Evolutionary conservation across 2,329 filamentous ascomycete genomes (phyloP), one percentile per base, ranked within the genome.

Genomic region (Scedosporium apiospermum): DNA sequence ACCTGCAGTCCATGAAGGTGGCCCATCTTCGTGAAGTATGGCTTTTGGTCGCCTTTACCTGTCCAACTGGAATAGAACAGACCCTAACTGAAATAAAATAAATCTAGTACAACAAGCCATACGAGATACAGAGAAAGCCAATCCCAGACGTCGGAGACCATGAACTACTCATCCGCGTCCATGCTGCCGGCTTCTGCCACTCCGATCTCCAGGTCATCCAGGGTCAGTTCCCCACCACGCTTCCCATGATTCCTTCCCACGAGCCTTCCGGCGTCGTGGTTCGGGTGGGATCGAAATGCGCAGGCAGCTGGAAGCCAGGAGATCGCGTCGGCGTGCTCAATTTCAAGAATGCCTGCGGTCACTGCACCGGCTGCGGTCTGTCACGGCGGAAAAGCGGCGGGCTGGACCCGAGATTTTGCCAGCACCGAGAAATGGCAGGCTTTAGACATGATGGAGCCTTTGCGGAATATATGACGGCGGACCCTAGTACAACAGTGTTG

Each of bases 111-210:
- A 67, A 67, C 23, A 65, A 69, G 16, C 68, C 71, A 1, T 74
- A 73, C 42, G 64, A 66, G 12, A 51, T 73, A 4, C 65, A 64
- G 0, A 60, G 60, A 12, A 64, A 61, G 18, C 62, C 64, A 14
- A 61, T 68, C 0, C 72, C 72, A 3, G 34, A 49, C 4, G 67
- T 71, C 34, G 65, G 63, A 26, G 67, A 68, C 9, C 55, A 67
- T 57, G 70, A 74, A 23, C 67, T 75, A 3, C 68, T 75, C 18
- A 63, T 75, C 62, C 66, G 67, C 30, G 65, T 75, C 53, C 65
- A 71, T 34, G 73, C 73, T 2, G 73, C 73, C 6, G 71, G 73
- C 1, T 75, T 74, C 65, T 75, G 74, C 62, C 73, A 75, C 58
- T 74, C 73, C 2, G 74, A 75, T 55, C 65, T 72, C 7, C 74